Evolutionary conservation across 2,329 filamentous ascomycete genomes (phyloP).

Genomic region (Penicillium sp.): DNA sequence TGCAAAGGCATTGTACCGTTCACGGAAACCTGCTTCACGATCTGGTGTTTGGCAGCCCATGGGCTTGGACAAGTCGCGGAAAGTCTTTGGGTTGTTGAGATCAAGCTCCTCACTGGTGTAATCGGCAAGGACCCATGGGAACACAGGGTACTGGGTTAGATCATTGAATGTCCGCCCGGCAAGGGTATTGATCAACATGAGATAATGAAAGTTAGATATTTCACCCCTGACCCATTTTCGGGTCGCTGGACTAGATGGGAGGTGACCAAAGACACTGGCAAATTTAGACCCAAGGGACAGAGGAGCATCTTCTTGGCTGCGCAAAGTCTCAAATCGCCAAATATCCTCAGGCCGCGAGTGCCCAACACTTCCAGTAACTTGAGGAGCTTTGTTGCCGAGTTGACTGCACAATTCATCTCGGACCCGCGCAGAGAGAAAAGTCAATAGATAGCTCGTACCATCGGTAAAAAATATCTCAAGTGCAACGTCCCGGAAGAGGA

Average conservation of each 20-base stretch:
- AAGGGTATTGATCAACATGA: constrained; percentile 98
- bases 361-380: constrained; percentile 68
- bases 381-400: constrained; percentile 75
- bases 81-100: constrained; percentile 76
- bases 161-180: constrained; percentile 97
- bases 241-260: constrained; percentile 78
- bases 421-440: constrained; percentile 69
- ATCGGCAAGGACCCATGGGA: constrained; percentile 94
- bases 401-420: constrained; percentile 80
- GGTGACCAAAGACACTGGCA: constrained; percentile 85
- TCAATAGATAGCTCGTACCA: constrained; percentile 89
- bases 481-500: constrained; percentile 91
- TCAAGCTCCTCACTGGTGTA: constrained; percentile 94
- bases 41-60: constrained; percentile 87
- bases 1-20: constrained; percentile 81
- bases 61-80: constrained; percentile 88
- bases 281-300: constrained; percentile 81
- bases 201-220: constrained; percentile 96
- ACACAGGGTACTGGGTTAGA: constrained; percentile 95
- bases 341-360: constrained; percentile 79
- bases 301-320: constrained; percentile 62
- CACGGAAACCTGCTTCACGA: constrained; percentile 75
- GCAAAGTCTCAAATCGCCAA: constrained; percentile 86
- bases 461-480: constrained; percentile 98
- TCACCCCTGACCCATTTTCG: constrained; percentile 90